A percentile compares a stretch with the other conserved stretches of the same genome.
phyloP scores from a whole-genome alignment of 768 basidiomycete species.

The Mycena galericulata region DNA sequence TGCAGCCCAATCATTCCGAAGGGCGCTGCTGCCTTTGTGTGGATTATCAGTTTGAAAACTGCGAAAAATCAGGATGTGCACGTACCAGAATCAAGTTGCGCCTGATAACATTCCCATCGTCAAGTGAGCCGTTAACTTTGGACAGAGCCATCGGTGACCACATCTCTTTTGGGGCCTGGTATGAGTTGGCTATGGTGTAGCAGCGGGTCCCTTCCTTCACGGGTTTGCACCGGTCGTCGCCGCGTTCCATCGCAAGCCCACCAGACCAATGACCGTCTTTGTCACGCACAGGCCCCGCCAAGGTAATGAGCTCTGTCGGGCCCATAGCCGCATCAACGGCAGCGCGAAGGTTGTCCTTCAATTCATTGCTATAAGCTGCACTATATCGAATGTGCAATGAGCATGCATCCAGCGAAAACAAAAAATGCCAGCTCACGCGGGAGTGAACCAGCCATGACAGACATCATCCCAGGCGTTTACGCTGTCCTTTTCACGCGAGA shows the following conservation, averaged over 20 bases:
- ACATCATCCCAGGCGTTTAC: slow-evolving; percentile 7
- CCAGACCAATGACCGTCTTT: slow-evolving; percentile 1
- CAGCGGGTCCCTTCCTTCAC: slow-evolving; percentile 7
- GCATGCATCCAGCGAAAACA: background rate
- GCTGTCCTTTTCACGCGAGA: background rate
- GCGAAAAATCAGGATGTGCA: background rate
- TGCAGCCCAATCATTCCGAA: background rate
- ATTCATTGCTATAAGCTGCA: background rate
- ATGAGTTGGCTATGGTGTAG: slow-evolving; percentile 12
- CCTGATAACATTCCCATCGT: background rate
- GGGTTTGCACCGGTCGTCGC: slow-evolving; percentile 8
- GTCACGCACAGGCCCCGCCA: background rate
- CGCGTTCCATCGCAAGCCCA: slow-evolving; percentile 12
- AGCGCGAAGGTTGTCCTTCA: background rate
- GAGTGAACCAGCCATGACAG: background rate
- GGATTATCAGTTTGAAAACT: background rate
- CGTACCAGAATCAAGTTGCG: slow-evolving; percentile 1
- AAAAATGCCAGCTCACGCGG: background rate
- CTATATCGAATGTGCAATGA: background rate
- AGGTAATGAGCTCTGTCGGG: background rate
- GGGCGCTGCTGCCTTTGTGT: background rate
- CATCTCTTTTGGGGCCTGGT: background rate
- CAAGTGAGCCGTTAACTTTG: background rate
- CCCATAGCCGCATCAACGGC: slow-evolving; percentile 9
- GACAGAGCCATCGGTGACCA: background rate